phyloP scores from a whole-genome alignment of 805 yeast genomes.

The Candida suzukii region DNA sequence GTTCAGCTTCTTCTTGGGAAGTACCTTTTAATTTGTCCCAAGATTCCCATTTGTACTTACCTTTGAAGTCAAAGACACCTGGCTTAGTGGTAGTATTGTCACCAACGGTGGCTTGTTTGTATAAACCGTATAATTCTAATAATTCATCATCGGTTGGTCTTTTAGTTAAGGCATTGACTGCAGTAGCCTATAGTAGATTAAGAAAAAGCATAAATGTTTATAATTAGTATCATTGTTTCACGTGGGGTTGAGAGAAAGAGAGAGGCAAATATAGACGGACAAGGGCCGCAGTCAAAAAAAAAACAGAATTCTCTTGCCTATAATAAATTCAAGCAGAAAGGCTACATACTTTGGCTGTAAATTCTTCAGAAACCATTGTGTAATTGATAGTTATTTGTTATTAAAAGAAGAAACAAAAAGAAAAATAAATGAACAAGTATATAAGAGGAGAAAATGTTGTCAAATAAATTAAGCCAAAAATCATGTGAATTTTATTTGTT shows the following conservation, averaged over 20 bases:
- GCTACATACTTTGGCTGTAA: conserved; percentile 27
- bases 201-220: neutral
- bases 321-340: neutral
- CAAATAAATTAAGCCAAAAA: too few relatives aligned
- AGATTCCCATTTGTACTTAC: conserved; percentile 96
- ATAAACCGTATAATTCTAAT: conserved; percentile 81
- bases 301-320: too few relatives aligned
- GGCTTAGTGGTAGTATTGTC: conserved; percentile 88
- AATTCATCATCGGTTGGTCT: conserved; percentile 86
- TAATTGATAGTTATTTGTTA: neutral
- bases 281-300: too few relatives aligned
- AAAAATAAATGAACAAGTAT: too few relatives aligned
- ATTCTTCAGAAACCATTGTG: conserved; percentile 29
- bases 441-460: too few relatives aligned
- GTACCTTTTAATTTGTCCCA: conserved; percentile 88
- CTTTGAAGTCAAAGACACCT: conserved; percentile 87
- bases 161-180: conserved; percentile 65
- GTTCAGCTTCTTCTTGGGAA: conserved; percentile 85
- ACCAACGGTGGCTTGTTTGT: conserved; percentile 96
- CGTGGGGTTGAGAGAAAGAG: neutral
- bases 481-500: too few relatives aligned
- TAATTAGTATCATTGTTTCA: too few relatives aligned
- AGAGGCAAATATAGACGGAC: too few relatives aligned
- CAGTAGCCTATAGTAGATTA: conserved; percentile 50
- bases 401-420: too few relatives aligned